Percentiles rank a stretch among this genome's conserved stretches.
Evolutionary conservation across 2,329 filamentous ascomycete species (phyloP).

Genomic region (Canariomyces notabilis): DNA sequence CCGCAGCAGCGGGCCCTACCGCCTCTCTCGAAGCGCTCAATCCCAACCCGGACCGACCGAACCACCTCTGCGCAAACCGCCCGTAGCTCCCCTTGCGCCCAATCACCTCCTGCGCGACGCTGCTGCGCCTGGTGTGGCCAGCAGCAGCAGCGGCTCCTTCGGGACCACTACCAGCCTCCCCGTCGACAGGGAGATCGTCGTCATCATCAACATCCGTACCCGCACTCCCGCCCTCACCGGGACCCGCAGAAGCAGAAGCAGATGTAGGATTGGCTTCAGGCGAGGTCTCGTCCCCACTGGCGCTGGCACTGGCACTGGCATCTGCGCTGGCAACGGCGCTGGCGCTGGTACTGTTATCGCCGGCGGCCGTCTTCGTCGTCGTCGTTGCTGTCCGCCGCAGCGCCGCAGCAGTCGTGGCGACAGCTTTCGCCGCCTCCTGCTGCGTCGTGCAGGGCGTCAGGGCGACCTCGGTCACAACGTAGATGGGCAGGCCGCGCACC

Average conservation of each 20-base stretch:
- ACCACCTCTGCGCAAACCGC: constrained; percentile 85
- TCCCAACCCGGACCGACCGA: constrained; percentile 77
- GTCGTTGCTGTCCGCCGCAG: constrained; percentile 37
- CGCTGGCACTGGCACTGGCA: too few species aligned
- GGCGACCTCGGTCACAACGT: constrained; percentile 81
- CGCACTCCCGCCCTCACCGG: constrained; percentile 23
- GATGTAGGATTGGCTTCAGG: constrained; percentile 25
- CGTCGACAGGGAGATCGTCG: constrained; percentile 26
- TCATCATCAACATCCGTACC: constrained; percentile 43
- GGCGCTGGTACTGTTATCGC: too few species aligned
- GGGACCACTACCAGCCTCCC: constrained; percentile 28
- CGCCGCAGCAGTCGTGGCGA: constrained; percentile 53
- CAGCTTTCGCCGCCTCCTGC: constrained; percentile 65
- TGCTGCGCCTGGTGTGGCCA: constrained; percentile 46
- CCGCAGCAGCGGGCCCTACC: too few species aligned
- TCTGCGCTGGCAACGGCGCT: too few species aligned
- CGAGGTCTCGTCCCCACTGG: constrained; percentile 45
- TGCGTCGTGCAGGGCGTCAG: constrained; percentile 82
- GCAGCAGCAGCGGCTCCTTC: not conserved
- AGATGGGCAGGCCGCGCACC: constrained; percentile 75
- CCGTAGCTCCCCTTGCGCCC: constrained; percentile 78
- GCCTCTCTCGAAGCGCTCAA: constrained; percentile 46
- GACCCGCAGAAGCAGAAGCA: too few species aligned
- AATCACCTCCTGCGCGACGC: constrained; percentile 85
- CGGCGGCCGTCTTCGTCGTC: constrained; percentile 28